phyloP scores from a whole-genome alignment of 2,329 filamentous ascomycete species.

The Ophiostoma angusticollis region DNA sequence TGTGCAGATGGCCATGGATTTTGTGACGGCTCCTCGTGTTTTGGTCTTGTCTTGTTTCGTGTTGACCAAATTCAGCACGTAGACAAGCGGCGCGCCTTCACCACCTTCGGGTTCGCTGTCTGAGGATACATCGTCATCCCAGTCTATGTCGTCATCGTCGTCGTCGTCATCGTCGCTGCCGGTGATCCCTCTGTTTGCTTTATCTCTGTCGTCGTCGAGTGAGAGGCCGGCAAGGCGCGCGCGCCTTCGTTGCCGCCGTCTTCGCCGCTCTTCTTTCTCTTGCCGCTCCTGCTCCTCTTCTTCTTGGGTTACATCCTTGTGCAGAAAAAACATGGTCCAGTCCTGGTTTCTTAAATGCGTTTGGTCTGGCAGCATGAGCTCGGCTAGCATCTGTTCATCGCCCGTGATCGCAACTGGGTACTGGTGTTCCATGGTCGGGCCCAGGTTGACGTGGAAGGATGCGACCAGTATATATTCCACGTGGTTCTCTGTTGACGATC shows the following conservation, averaged over 20 bases:
- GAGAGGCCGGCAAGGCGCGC: slow-evolving; percentile 36
- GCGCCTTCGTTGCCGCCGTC: slow-evolving; percentile 37
- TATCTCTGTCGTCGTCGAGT: slow-evolving; percentile 34
- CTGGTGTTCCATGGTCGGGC: slow-evolving; percentile 96
- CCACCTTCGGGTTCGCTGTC: slow-evolving; percentile 55
- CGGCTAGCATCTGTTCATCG: slow-evolving; percentile 94
- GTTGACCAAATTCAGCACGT: slow-evolving; percentile 94
- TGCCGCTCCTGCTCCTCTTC: slow-evolving; percentile 63
- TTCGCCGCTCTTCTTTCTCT: slow-evolving; percentile 40
- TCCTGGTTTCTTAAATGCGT: slow-evolving; percentile 90
- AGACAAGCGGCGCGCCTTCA: slow-evolving; percentile 85
- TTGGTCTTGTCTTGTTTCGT: slow-evolving; percentile 92
- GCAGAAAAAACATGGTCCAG: slow-evolving; percentile 98
- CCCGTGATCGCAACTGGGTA: slow-evolving; percentile 91
- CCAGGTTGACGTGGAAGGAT: slow-evolving; percentile 91
- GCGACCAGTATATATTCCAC: slow-evolving; percentile 98
- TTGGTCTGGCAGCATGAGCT: slow-evolving; percentile 96
- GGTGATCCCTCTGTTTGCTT: slow-evolving; percentile 22
- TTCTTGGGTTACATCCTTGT: slow-evolving; percentile 80
- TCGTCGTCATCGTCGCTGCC: slow-evolving; percentile 30
- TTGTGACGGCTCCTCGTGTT: slow-evolving; percentile 87
- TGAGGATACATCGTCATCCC: slow-evolving; percentile 39
- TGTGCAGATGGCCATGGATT: slow-evolving; percentile 98
- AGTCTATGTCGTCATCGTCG: slow-evolving; percentile 31
- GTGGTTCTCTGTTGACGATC: slow-evolving; percentile 71